Evolutionary conservation across 2,329 filamentous ascomycete genomes (phyloP).

Genomic region (Zymoseptoria ardabiliae): DNA sequence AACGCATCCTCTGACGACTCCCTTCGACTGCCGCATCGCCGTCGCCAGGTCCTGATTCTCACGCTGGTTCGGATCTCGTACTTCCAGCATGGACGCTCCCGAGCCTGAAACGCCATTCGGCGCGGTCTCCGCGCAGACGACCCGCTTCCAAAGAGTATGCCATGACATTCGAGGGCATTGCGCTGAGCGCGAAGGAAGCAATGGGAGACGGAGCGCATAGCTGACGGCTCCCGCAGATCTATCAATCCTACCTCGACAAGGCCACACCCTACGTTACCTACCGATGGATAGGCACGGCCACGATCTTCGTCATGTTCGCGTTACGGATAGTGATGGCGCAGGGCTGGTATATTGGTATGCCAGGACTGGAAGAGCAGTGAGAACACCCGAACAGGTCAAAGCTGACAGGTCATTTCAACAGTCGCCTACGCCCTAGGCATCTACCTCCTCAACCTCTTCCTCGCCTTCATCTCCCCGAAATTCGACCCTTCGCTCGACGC

Average conservation of each 20-base stretch:
- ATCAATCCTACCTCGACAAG: conserved; percentile 89
- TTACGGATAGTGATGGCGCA: conserved; percentile 83
- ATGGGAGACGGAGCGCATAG: background rate
- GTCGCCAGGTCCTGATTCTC: background rate
- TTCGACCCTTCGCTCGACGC: conserved; percentile 95
- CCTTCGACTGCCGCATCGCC: background rate
- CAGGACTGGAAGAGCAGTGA: background rate
- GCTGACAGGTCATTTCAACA: conserved; percentile 30
- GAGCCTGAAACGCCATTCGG: conserved; percentile 92
- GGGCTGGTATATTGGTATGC: conserved; percentile 94
- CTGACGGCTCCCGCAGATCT: conserved; percentile 55
- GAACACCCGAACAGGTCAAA: conserved; percentile 4
- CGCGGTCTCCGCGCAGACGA: conserved; percentile 79
- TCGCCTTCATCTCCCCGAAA: conserved; percentile 96
- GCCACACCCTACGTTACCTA: conserved; percentile 84
- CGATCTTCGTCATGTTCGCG: conserved; percentile 72
- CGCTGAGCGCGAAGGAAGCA: background rate
- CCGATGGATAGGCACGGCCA: conserved; percentile 80
- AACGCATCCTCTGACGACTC: background rate
- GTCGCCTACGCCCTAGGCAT: conserved; percentile 97
- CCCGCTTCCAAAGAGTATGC: conserved; percentile 62
- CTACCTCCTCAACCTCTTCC: conserved; percentile 97
- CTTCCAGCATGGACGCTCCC: conserved; percentile 65
- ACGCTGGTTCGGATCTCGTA: background rate
- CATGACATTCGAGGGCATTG: background rate